Conservation (phyloP, 331 rosid genomes). For the Telfairia occidentalis region DNA sequence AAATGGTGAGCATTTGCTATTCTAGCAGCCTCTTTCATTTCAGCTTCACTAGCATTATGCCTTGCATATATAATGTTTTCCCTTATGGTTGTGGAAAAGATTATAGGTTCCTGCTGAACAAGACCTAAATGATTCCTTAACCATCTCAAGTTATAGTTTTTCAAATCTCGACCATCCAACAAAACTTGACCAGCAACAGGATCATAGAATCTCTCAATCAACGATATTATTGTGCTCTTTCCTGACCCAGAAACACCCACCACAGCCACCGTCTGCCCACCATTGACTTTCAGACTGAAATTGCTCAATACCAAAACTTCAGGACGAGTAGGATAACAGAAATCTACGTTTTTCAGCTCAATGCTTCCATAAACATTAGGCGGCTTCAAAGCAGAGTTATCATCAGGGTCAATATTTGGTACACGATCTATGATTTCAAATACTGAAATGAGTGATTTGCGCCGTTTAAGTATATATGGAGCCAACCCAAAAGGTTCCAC, state of each 20-base stretch:
- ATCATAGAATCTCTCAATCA: constrained; percentile 91
- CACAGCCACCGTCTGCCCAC: constrained; percentile 94
- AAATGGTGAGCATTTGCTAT: constrained; percentile 99
- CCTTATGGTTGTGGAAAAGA: constrained; percentile 91
- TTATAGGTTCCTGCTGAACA: constrained; percentile 97
- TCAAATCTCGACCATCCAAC: constrained; percentile 87
- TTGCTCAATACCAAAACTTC: constrained; percentile 88
- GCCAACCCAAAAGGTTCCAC: constrained; percentile 99
- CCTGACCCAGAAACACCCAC: constrained; percentile 99
- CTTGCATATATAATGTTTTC: constrained; percentile 96
- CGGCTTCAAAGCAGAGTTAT: constrained; percentile 74
- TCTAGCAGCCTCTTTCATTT: constrained; percentile 96
- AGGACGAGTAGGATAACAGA: constrained; percentile 95
- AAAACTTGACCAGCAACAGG: constrained; percentile 97
- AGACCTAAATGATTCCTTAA: constrained; percentile 92
- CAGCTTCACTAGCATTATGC: constrained; percentile 97
- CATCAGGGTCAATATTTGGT: constrained; percentile 96
- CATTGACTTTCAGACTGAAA: constrained; percentile 82
- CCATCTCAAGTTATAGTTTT: constrained; percentile 87
- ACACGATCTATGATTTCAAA: constrained; percentile 92
- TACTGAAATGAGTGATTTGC: constrained; percentile 88
- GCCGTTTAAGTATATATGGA: constrained; percentile 93
- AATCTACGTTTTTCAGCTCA: constrained; percentile 84
- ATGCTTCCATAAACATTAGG: constrained; percentile 94
- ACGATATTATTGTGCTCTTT: constrained; percentile 90